A percentile compares a stretch with the other conserved stretches of the same genome.
These are phyloP conservation scores for Capsicum chinense DNA, from an alignment of 257 asterid genomes.

Conservation along the genomic window DNA sequence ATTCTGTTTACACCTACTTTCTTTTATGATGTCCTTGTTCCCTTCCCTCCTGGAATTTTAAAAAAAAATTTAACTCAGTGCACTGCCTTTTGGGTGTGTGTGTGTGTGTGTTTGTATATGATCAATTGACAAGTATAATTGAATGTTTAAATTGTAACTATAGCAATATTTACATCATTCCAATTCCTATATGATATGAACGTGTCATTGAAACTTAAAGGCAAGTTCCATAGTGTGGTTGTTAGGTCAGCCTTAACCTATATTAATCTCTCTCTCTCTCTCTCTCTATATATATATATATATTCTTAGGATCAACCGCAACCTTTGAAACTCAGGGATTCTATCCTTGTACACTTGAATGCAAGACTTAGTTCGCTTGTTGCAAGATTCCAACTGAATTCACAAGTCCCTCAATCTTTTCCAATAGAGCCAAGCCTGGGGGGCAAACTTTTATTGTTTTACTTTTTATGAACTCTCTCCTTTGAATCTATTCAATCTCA, in stretches of 20 bases:
- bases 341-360: background rate
- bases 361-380: background rate
- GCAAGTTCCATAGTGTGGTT: too few species aligned
- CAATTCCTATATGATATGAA: too few species aligned
- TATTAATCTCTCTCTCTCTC: too few species aligned
- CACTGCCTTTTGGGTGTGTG: background rate
- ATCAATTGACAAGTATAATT: too few species aligned
- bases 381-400: background rate
- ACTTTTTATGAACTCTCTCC: background rate
- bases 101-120: too few species aligned
- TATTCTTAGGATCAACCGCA: background rate
- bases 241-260: too few species aligned
- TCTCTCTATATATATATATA: too few species aligned
- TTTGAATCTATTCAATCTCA: background rate
- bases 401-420: background rate
- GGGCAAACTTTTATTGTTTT: background rate
- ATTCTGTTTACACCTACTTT: conserved; percentile 13
- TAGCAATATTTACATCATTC: too few species aligned
- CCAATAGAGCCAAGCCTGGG: background rate
- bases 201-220: too few species aligned
- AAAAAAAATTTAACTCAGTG: background rate
- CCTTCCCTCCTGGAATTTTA: background rate
- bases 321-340: background rate
- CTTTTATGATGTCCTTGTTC: background rate
- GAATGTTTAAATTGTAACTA: too few species aligned